These are phyloP conservation scores for Usnea hakonensis DNA, from an alignment of 495 filamentous ascomycete genomes.

Conservation along the genomic window DNA sequence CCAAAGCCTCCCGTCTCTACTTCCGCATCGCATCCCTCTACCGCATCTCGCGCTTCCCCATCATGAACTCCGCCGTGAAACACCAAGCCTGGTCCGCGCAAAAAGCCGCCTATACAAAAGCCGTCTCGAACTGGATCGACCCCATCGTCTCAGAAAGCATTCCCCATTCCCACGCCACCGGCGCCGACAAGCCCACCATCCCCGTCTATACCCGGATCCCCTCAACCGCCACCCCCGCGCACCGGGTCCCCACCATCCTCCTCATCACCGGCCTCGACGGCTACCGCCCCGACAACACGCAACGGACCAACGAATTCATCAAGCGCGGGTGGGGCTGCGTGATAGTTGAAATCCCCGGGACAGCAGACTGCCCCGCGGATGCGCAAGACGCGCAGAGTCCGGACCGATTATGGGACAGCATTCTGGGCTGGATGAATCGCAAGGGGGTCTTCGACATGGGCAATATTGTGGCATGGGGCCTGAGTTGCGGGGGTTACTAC, in stretches of 20 bases:
- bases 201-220: constrained; percentile 60
- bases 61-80: constrained; percentile 41
- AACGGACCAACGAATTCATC: constrained; percentile 58
- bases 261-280: constrained; percentile 72
- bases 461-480: constrained; percentile 60
- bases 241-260: constrained; percentile 53
- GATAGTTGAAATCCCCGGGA: constrained; percentile 70
- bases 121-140: constrained; percentile 47
- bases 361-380: constrained; percentile 68
- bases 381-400: constrained; percentile 43
- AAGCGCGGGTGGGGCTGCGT: constrained; percentile 53
- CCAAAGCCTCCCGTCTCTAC: constrained; percentile 53
- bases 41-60: constrained; percentile 68
- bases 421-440: constrained; percentile 58
- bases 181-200: constrained; percentile 45
- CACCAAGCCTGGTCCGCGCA: constrained; percentile 57
- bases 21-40: constrained; percentile 64
- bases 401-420: constrained; percentile 46
- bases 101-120: constrained; percentile 56
- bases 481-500: constrained; percentile 71
- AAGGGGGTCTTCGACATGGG: constrained; percentile 53
- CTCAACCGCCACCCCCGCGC: constrained; percentile 27
- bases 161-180: constrained; percentile 44
- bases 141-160: constrained; percentile 51
- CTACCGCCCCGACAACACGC: constrained; percentile 71